These are phyloP conservation scores for Postia placenta DNA, from an alignment of 768 basidiomycete species.

Conservation along the genomic window DNA sequence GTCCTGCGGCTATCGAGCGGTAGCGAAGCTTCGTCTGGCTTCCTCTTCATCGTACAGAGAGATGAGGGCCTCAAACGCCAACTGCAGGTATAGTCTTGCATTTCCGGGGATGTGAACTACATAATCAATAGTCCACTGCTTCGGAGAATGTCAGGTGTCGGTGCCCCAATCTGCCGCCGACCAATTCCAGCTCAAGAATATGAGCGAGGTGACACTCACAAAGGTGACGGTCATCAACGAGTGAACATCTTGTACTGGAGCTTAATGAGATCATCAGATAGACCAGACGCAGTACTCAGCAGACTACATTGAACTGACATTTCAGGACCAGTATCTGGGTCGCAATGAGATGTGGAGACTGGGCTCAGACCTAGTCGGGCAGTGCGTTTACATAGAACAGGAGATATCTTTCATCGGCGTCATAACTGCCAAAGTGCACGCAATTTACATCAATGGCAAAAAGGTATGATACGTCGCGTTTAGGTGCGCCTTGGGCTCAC, in stretches of 20 bases:
- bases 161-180: slow-evolving; percentile 70
- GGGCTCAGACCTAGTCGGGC: slow-evolving; percentile 71
- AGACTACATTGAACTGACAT: slow-evolving; percentile 83
- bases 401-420: slow-evolving; percentile 82
- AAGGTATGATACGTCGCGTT: slow-evolving; percentile 36
- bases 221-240: slow-evolving; percentile 58
- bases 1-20: slow-evolving; percentile 49
- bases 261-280: slow-evolving; percentile 38
- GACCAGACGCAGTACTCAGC: slow-evolving; percentile 58
- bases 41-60: slow-evolving; percentile 64
- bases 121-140: too few relatives aligned
- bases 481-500: not conserved
- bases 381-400: slow-evolving; percentile 79
- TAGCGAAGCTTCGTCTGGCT: slow-evolving; percentile 32
- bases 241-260: too few relatives aligned
- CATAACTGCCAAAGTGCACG: slow-evolving; percentile 76
- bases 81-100: slow-evolving; percentile 43
- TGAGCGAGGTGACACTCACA: slow-evolving; percentile 62
- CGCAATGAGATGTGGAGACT: slow-evolving; percentile 97
- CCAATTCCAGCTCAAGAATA: slow-evolving; percentile 63
- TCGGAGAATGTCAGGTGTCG: slow-evolving; percentile 49
- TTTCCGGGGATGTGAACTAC: not conserved
- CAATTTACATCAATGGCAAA: slow-evolving; percentile 64
- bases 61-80: slow-evolving; percentile 62
- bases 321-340: slow-evolving; percentile 93